Evolutionary conservation across 345 rosid species (phyloP).

Genomic region (Brassica incana): DNA sequence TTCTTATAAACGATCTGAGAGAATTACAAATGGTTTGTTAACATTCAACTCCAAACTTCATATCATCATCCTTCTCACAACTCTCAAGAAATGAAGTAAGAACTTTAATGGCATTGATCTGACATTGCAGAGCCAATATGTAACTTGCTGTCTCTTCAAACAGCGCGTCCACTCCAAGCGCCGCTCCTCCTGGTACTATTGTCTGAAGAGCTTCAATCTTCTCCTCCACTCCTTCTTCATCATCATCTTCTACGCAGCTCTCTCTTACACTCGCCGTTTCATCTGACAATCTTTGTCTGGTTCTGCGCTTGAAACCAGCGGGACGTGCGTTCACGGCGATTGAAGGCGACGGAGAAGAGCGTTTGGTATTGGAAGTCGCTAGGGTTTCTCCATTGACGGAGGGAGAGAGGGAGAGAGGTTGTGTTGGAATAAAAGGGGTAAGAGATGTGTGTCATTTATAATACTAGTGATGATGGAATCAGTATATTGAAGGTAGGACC

Average conservation of each 20-base stretch:
- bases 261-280: slow-evolving; percentile 20
- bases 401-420: slow-evolving; percentile 10
- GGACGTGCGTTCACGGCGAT: slow-evolving; percentile 20
- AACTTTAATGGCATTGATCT: slow-evolving; percentile 59
- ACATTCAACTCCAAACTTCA: slow-evolving; percentile 53
- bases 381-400: slow-evolving; percentile 43
- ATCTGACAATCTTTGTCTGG: slow-evolving; percentile 27
- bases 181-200: slow-evolving; percentile 74
- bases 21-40: not conserved
- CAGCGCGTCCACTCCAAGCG: slow-evolving; percentile 54
- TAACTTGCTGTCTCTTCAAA: slow-evolving; percentile 74
- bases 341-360: slow-evolving; percentile 26
- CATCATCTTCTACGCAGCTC: slow-evolving; percentile 28
- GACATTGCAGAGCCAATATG: slow-evolving; percentile 58
- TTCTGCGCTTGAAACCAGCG: slow-evolving; percentile 13
- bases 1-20: not conserved
- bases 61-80: slow-evolving; percentile 43
- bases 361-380: slow-evolving; percentile 25
- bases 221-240: slow-evolving; percentile 44
- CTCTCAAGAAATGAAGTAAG: slow-evolving; percentile 53
- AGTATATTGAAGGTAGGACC: not conserved
- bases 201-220: slow-evolving; percentile 70
- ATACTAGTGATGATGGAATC: not conserved
- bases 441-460: slow-evolving; percentile 13
- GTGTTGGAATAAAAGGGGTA: slow-evolving; percentile 37